Percentiles rank a stretch among this genome's conserved stretches.
Conservation (phyloP, 257 asterid genomes). For the Salvia hispanica region DNA sequence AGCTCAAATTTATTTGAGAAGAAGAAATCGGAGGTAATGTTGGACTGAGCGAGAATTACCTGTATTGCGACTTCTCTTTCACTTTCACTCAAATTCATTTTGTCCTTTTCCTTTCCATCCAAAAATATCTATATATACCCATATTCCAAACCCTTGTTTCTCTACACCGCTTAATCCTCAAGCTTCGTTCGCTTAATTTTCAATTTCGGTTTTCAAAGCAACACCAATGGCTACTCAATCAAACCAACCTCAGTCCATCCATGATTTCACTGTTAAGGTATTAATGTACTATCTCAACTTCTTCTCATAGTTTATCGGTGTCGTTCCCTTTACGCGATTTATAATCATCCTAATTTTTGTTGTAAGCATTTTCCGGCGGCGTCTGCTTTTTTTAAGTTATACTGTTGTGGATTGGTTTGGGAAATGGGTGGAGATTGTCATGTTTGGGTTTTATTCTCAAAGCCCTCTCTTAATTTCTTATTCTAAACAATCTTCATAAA, state of each 20-base stretch:
- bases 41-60: neutral
- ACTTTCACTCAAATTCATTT: neutral
- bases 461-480: neutral
- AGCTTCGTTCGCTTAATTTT: constrained; percentile 5
- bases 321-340: neutral
- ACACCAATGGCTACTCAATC: constrained; percentile 66
- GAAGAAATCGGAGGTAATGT: too few species aligned
- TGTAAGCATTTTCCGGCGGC: neutral
- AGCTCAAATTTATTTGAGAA: too few species aligned
- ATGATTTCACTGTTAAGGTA: constrained; percentile 91
- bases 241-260: constrained; percentile 63
- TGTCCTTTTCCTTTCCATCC: constrained; percentile 5
- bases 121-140: constrained; percentile 25
- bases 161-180: constrained; percentile 22
- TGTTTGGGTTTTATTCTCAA: neutral
- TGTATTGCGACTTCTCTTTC: constrained; percentile 1
- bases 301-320: neutral
- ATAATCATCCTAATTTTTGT: neutral
- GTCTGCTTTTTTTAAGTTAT: neutral
- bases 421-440: neutral
- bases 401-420: constrained; percentile 13
- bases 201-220: constrained; percentile 25
- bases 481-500: neutral
- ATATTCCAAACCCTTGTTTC: neutral
- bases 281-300: neutral